A percentile compares a stretch with the other conserved stretches of the same genome.
Evolutionary conservation across 192 early-diverging fungal genomes (phyloP).

Genomic region (Spizellomyces punctatus): DNA sequence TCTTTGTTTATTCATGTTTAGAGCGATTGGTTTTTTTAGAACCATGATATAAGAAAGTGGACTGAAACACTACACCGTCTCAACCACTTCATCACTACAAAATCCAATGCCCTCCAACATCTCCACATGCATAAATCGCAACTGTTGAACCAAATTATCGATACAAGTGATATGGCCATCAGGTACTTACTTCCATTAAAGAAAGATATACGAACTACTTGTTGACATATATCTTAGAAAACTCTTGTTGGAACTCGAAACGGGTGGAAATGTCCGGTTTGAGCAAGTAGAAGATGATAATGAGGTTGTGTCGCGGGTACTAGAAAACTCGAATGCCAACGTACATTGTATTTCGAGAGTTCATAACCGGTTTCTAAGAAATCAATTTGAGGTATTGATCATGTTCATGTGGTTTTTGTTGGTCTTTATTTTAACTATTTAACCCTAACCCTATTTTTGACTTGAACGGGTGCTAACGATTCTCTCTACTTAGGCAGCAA

Average conservation of each 20-base stretch:
- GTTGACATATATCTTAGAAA: slow-evolving; percentile 31
- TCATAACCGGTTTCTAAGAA: slow-evolving; percentile 52
- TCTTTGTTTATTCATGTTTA: not conserved
- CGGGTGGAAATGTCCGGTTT: slow-evolving; percentile 65
- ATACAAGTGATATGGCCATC: slow-evolving; percentile 51
- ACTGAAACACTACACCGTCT: slow-evolving; percentile 5
- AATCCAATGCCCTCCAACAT: slow-evolving; percentile 27
- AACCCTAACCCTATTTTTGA: no score
- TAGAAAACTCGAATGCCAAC: not conserved
- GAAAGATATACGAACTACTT: slow-evolving; percentile 43
- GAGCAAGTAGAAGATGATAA: slow-evolving; percentile 58
- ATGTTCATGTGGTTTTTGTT: no score
- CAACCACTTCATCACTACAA: slow-evolving; percentile 33
- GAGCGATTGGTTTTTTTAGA: not conserved
- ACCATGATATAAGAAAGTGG: no score
- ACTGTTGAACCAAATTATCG: slow-evolving; percentile 37
- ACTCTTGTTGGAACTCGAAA: slow-evolving; percentile 61
- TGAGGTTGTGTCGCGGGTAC: not conserved
- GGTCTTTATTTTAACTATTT: no score
- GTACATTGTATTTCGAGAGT: slow-evolving; percentile 59
- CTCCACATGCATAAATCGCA: slow-evolving; percentile 41
- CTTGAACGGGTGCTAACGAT: no score
- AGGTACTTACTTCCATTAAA: slow-evolving; percentile 46
- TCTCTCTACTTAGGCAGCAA: no score
- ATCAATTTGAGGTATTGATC: slow-evolving; percentile 52